A percentile compares a stretch with the other conserved stretches of the same genome.
Conservation (phyloP, 352 stramenopile species). For the Phytophthora pini region DNA sequence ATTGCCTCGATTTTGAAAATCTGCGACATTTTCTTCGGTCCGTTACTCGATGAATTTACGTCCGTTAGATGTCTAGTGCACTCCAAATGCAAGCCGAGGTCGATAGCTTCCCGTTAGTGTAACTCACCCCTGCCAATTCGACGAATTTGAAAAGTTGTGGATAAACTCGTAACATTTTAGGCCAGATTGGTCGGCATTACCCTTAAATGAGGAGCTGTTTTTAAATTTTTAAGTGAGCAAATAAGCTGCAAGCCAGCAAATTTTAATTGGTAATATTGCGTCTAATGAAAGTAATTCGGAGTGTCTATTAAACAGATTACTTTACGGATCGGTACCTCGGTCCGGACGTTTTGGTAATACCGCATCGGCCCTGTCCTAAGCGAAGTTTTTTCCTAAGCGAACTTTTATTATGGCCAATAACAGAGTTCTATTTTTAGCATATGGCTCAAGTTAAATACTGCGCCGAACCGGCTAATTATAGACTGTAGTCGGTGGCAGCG, state of each 20-base stretch:
- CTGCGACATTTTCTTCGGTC: background rate
- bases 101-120: background rate
- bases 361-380: conserved; percentile 3
- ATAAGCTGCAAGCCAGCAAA: no score
- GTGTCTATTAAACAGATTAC: no score
- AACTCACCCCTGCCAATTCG: no score
- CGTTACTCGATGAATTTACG: background rate
- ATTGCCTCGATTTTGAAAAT: background rate
- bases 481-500: background rate
- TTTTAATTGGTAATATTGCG: no score
- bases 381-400: conserved; percentile 5
- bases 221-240: no score
- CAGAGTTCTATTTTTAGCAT: background rate
- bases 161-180: no score
- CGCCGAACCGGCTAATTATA: background rate
- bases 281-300: no score
- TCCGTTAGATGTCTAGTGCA: background rate
- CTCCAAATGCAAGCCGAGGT: background rate
- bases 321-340: no score
- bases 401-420: conserved; percentile 2
- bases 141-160: no score
- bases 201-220: no score
- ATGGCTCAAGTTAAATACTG: background rate
- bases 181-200: no score
- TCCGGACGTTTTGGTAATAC: background rate